phyloP scores from a whole-genome alignment of 257 asterid species.

The Nicotiana attenuata region DNA sequence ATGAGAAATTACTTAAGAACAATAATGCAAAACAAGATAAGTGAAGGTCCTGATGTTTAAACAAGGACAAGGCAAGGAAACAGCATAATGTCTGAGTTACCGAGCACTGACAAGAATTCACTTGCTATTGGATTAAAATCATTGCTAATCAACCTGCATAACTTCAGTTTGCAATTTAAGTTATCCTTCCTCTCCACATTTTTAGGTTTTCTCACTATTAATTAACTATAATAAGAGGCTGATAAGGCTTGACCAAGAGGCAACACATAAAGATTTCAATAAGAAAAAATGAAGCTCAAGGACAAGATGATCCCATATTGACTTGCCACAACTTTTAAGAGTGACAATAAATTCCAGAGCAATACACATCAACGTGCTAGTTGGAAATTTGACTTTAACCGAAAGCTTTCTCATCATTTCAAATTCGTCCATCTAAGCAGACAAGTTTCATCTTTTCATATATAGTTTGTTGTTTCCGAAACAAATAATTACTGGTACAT shows the following conservation, averaged over 20 bases:
- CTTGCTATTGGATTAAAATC: background rate
- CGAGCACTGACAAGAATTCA: background rate
- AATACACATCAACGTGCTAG: background rate
- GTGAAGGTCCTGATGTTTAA: background rate
- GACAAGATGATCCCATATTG: background rate
- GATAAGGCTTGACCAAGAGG: background rate
- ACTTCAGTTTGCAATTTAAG: background rate
- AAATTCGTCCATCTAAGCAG: background rate
- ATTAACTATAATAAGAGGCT: background rate
- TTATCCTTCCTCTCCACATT: background rate
- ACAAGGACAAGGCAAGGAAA: background rate
- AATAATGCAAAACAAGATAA: background rate
- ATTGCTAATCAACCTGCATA: background rate
- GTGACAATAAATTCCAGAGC: background rate
- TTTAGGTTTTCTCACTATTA: background rate
- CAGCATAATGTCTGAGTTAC: background rate
- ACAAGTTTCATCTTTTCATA: background rate
- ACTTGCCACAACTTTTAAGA: background rate
- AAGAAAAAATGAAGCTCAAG: background rate
- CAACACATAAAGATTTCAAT: background rate
- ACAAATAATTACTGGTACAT: background rate
- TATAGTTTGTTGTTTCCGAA: background rate
- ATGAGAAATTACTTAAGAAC: background rate
- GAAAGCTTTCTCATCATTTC: background rate
- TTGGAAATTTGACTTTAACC: background rate